These are phyloP conservation scores for Thraustotheca clavata DNA, from an alignment of 352 stramenopile species.

Conservation along the genomic window DNA sequence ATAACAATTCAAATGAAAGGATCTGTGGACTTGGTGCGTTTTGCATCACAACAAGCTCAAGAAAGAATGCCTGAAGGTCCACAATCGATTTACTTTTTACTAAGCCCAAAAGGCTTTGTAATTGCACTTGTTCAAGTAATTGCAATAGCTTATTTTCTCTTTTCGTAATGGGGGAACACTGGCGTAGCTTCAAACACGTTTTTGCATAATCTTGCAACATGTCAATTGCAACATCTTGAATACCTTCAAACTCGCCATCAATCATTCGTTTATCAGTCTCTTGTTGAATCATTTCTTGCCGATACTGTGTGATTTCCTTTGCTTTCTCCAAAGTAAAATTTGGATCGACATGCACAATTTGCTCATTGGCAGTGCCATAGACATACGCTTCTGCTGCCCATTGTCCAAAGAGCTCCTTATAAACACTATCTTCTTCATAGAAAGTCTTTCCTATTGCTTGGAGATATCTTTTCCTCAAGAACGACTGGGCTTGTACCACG, in stretches of 20 bases:
- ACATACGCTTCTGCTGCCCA: neutral
- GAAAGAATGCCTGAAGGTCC: slow-evolving; percentile 6
- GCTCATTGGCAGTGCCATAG: neutral
- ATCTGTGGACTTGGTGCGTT: neutral
- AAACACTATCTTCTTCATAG: neutral
- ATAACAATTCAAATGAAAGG: neutral
- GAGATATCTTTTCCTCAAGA: neutral
- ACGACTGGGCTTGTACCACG: neutral
- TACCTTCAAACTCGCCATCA: too few species aligned
- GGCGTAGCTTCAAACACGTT: neutral
- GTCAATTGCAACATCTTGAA: neutral
- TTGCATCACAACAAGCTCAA: slow-evolving; percentile 10
- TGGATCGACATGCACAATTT: neutral
- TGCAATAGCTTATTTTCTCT: neutral
- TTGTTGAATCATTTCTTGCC: neutral
- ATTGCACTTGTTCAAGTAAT: neutral
- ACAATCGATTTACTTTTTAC: neutral
- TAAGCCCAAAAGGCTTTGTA: neutral
- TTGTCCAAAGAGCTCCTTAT: neutral
- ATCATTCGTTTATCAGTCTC: neutral
- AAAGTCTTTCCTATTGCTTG: neutral
- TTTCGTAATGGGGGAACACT: neutral
- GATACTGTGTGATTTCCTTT: neutral
- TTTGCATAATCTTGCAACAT: neutral
- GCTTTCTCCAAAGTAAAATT: neutral